These are phyloP conservation scores for Allium cepa DNA, from an alignment of 106 monocot species.

Conservation along the genomic window DNA sequence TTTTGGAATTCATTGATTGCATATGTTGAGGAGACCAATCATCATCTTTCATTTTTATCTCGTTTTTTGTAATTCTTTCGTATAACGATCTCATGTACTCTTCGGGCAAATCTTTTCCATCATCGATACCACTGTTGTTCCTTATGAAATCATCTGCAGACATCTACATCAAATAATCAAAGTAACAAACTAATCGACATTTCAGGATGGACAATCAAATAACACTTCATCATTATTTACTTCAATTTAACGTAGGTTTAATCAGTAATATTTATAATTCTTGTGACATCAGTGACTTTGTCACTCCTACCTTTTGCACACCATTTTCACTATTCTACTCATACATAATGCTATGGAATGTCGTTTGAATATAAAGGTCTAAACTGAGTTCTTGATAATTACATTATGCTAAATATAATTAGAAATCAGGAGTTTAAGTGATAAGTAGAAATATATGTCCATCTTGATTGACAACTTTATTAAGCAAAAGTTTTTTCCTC, in stretches of 20 bases:
- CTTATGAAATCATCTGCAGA: slow-evolving; percentile 94
- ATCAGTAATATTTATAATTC: no score
- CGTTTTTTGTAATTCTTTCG: slow-evolving; percentile 78
- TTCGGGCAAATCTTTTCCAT: slow-evolving; percentile 95
- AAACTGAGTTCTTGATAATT: no score
- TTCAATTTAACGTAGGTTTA: neutral
- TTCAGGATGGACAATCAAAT: neutral
- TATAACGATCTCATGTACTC: slow-evolving; percentile 94
- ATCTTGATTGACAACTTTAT: no score
- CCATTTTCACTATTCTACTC: no score
- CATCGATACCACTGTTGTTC: slow-evolving; percentile 94
- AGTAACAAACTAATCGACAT: neutral
- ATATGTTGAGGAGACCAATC: slow-evolving; percentile 58
- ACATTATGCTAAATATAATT: no score
- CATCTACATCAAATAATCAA: slow-evolving; percentile 60
- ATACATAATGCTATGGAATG: no score
- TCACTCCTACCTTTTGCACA: no score
- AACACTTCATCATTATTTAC: neutral
- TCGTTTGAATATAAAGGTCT: no score
- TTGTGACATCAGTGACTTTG: no score
- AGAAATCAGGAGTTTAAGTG: no score
- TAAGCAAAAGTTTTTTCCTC: no score
- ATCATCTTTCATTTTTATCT: slow-evolving; percentile 99
- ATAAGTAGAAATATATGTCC: no score
- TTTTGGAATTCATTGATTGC: slow-evolving; percentile 53